Evolutionary conservation across 805 yeast genomes (phyloP).

Genomic region (Ogataea nakhonphanomensis): DNA sequence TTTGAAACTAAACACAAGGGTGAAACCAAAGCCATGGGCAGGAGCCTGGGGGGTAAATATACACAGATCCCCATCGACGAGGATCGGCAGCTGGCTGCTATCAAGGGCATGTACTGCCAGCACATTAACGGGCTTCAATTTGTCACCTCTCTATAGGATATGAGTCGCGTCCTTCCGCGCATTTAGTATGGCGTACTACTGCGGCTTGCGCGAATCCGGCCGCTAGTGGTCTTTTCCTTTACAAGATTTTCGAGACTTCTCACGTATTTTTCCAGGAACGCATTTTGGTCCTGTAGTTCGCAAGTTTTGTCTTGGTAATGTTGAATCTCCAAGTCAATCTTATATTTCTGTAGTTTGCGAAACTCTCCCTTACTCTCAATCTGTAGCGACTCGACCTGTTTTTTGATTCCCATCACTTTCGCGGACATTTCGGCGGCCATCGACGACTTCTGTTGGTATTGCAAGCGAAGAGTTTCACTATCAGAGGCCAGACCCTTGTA

Average conservation of each 20-base stretch:
- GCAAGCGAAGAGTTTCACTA: conserved; percentile 33
- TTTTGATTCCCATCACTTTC: conserved; percentile 23
- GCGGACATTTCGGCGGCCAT: conserved; percentile 44
- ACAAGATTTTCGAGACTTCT: conserved; percentile 22
- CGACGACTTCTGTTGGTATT: conserved; percentile 46
- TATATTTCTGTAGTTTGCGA: conserved; percentile 23
- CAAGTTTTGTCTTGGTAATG: conserved; percentile 6
- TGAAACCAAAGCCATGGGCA: conserved; percentile 13
- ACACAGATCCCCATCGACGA: conserved; percentile 8
- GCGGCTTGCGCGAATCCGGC: conserved; percentile 22
- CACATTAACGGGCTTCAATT: conserved; percentile 20
- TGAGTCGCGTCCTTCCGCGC: conserved; percentile 1
- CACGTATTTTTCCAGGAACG: conserved; percentile 26
- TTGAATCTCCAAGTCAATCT: conserved; percentile 16
- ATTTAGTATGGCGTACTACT: conserved; percentile 23
- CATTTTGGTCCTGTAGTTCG: conserved; percentile 18
- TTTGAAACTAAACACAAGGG: conserved; percentile 11
- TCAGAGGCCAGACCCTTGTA: conserved; percentile 15
- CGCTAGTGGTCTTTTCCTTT: conserved; percentile 23
- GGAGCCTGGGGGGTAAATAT: conserved; percentile 10
- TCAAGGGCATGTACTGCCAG: conserved; percentile 17
- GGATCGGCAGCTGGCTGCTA: conserved; percentile 15
- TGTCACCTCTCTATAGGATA: conserved; percentile 6
- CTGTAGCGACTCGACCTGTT: conserved; percentile 25
- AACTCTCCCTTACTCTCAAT: conserved; percentile 36